Conservation (phyloP, 805 yeast genomes). For the Brettanomyces anomalus region DNA sequence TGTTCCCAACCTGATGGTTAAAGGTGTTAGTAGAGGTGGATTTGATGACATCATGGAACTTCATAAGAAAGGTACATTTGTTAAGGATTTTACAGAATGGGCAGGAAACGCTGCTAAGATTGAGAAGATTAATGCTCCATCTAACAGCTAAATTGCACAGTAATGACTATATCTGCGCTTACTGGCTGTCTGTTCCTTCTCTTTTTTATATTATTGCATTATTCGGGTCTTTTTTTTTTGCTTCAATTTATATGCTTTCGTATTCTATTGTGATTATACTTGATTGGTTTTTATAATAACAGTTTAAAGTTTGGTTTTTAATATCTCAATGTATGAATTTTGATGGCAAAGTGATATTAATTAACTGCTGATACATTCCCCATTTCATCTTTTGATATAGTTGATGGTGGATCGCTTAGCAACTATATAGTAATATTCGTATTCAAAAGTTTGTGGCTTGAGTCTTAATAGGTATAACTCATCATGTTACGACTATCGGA, state of each 20-base stretch:
- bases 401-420: too few relatives aligned
- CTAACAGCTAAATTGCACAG: conserved; percentile 25
- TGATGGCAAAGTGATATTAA: conserved; percentile 2
- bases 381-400: too few relatives aligned
- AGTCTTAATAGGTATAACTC: too few relatives aligned
- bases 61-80: conserved; percentile 48
- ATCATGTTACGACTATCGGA: too few relatives aligned
- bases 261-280: too few relatives aligned
- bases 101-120: conserved; percentile 44
- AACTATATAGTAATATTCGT: too few relatives aligned
- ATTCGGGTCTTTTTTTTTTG: background rate
- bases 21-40: conserved; percentile 77
- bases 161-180: background rate
- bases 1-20: conserved; percentile 83
- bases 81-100: conserved; percentile 50
- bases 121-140: conserved; percentile 46
- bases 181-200: background rate
- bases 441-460: too few relatives aligned
- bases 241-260: background rate
- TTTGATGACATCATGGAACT: conserved; percentile 67
- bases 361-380: too few relatives aligned
- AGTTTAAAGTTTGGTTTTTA: too few relatives aligned
- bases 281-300: too few relatives aligned
- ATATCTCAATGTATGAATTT: too few relatives aligned
- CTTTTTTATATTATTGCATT: conserved; percentile 8